phyloP scores from a whole-genome alignment of 2,329 filamentous ascomycete genomes.

The Ilyonectria sp. region DNA sequence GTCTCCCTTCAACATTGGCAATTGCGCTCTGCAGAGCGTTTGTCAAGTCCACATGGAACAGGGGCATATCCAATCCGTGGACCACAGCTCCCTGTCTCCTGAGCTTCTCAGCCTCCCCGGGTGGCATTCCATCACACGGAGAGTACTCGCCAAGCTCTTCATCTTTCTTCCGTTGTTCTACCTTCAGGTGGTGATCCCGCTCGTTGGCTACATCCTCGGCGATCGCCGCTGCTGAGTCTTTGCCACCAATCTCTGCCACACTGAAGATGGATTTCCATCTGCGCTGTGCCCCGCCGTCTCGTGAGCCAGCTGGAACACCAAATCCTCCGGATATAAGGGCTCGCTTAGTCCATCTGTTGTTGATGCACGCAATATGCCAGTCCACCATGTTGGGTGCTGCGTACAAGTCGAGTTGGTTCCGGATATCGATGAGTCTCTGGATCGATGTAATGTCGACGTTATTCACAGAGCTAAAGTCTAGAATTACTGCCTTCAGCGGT shows the following conservation, averaged over 20 bases:
- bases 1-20: constrained; percentile 77
- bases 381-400: constrained; percentile 86
- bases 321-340: constrained; percentile 91
- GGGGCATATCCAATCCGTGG: constrained; percentile 87
- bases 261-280: constrained; percentile 97
- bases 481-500: constrained; percentile 87
- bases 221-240: constrained; percentile 76
- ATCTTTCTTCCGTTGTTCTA: constrained; percentile 53
- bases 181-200: background rate
- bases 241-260: constrained; percentile 87
- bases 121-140: constrained; percentile 38
- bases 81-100: constrained; percentile 75
- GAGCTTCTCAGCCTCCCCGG: constrained; percentile 51
- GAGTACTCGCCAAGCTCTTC: constrained; percentile 49
- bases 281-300: constrained; percentile 62
- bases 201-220: constrained; percentile 75
- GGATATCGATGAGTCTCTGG: constrained; percentile 93
- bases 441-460: constrained; percentile 94
- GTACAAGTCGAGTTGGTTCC: constrained; percentile 93
- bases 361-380: constrained; percentile 96
- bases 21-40: constrained; percentile 91
- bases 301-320: constrained; percentile 78
- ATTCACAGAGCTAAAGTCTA: constrained; percentile 95
- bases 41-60: constrained; percentile 95
- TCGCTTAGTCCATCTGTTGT: constrained; percentile 92